Conservation (phyloP, 495 filamentous ascomycete genomes). For the Oleoguttula mirabilis region DNA sequence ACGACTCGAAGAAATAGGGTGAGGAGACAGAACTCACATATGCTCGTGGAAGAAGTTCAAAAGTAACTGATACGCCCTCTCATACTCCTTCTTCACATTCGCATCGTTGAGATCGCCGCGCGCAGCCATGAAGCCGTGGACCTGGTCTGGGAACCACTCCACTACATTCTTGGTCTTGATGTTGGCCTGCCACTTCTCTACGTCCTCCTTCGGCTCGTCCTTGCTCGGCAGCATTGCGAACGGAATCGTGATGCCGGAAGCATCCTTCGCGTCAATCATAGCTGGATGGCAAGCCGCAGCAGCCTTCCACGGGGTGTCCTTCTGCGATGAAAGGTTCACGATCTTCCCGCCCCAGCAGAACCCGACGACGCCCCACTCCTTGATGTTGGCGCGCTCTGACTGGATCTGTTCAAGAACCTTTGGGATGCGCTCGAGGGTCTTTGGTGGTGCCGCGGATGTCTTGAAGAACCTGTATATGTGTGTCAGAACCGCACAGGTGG, state of each 20-base stretch:
- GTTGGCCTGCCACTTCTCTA: conserved; percentile 57
- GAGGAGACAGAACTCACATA: conserved; percentile 43
- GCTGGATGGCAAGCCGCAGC: conserved; percentile 70
- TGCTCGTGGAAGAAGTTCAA: conserved; percentile 66
- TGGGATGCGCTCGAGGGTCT: conserved; percentile 52
- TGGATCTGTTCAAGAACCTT: conserved; percentile 46
- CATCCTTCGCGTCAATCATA: conserved; percentile 69
- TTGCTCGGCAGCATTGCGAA: conserved; percentile 32
- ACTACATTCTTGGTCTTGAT: conserved; percentile 59
- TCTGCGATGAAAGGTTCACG: conserved; percentile 45
- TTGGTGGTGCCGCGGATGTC: conserved; percentile 50
- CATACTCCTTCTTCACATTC: conserved; percentile 62
- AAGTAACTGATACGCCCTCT: conserved; percentile 62
- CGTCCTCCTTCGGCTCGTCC: conserved; percentile 49
- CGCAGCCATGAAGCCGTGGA: conserved; percentile 90
- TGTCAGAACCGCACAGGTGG: too few species aligned
- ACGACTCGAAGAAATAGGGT: too few species aligned
- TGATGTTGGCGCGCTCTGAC: conserved; percentile 40
- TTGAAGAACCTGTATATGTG: conserved; percentile 59
- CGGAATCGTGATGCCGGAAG: conserved; percentile 29
- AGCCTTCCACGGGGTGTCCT: conserved; percentile 53
- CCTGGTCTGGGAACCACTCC: conserved; percentile 68
- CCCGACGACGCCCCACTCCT: conserved; percentile 77
- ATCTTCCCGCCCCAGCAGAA: conserved; percentile 87
- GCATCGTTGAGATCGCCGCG: conserved; percentile 51